Evolutionary conservation across 1,139 yeast species (phyloP), one percentile per base, ranked within the genome.

Genomic region (Protomyces pachydermus): DNA sequence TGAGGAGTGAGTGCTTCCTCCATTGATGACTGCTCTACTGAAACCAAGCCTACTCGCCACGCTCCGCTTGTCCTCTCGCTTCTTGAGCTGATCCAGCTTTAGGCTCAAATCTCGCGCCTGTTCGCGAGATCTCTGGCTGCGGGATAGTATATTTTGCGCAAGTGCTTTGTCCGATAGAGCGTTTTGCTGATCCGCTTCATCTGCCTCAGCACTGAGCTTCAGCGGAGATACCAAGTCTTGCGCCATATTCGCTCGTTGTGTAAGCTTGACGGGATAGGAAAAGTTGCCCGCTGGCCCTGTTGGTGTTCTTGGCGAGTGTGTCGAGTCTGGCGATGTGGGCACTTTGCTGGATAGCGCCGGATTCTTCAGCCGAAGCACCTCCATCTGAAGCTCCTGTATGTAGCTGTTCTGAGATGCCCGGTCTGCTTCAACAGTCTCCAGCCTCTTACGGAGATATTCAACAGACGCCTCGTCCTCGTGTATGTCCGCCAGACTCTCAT

Each of bases 81-180:
- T 35, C 35, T 58, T 58, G 38, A 58, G 52, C 37, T 58, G 56
- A 10, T 55, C 62, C n/a, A 58, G 42, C 34, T 58, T 55, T 12
- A 39, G 45, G 9, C 48, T 51, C 42, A 58, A 20, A 37, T 39
- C 54, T 20, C 62, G 37, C 3, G 62, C 62, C 39, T 58, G 56
- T n/a, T 58, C 62, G n/a, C 62, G 62, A 28, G 62, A 58, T 16
- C 52, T 37, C 35, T 58, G 62, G n/a, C 56, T 51, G 14, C 46
- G 42, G 4, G 56, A 39, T 8, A 58, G 56, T 4, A 58, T 55
- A 32, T 37, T 45, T 12, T 35, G 42, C 10, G 56, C 62, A 10
- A 58, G 39, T 2, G 28, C 62, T 54, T 42, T 38, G 62, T 58
- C 62, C 6, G 62, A 56, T 12, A 58, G 39, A 3, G 62, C 56